phyloP scores from a whole-genome alignment of 2,329 filamentous ascomycete genomes.

The Bipolaris oryzae region DNA sequence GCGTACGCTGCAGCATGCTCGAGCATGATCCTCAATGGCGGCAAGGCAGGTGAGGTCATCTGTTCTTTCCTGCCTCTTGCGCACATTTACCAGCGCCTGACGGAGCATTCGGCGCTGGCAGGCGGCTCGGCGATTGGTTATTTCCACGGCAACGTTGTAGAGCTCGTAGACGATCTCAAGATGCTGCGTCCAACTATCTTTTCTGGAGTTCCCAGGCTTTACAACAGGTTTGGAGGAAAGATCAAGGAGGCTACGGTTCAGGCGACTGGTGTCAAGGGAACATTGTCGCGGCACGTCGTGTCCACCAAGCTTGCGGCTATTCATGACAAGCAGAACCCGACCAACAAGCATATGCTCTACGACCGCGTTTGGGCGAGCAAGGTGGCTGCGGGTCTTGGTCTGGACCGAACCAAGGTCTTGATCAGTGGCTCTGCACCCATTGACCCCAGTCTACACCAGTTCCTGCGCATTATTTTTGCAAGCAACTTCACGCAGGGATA shows the following conservation, averaged over 20 bases:
- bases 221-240: constrained; percentile 84
- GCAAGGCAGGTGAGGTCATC: constrained; percentile 66
- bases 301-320: constrained; percentile 79
- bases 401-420: constrained; percentile 75
- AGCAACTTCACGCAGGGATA: constrained; percentile 86
- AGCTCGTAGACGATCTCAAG: constrained; percentile 90
- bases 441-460: constrained; percentile 85
- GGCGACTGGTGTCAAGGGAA: constrained; percentile 77
- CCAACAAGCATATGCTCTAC: constrained; percentile 77
- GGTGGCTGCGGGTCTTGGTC: constrained; percentile 79
- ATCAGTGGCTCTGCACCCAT: constrained; percentile 89
- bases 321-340: constrained; percentile 73
- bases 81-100: constrained; percentile 88
- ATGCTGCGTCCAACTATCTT: constrained; percentile 81
- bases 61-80: constrained; percentile 92
- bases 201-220: constrained; percentile 87
- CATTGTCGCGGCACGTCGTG: constrained; percentile 79
- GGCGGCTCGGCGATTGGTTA: constrained; percentile 80
- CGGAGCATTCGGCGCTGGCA: constrained; percentile 76
- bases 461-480: constrained; percentile 82
- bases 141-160: constrained; percentile 89
- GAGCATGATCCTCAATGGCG: constrained; percentile 61
- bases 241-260: constrained; percentile 81
- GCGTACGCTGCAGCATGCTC: constrained; percentile 74
- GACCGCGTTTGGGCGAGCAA: constrained; percentile 92